These are phyloP conservation scores for Lichtheimia ramosa DNA, from an alignment of 371 early-diverging fungal species.

Conservation along the genomic window DNA sequence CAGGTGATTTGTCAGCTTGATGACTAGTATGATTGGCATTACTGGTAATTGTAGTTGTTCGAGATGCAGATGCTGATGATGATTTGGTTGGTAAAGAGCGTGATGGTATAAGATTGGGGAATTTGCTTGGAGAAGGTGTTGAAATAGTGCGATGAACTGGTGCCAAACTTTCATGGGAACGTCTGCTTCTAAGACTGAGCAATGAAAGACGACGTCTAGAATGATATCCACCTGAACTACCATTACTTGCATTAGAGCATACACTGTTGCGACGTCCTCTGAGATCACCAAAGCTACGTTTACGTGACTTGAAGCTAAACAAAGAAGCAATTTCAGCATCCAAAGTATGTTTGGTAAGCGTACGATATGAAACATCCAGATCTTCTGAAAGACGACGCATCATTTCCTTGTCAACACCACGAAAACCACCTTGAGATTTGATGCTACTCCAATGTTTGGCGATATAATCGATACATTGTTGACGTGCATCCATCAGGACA, in stretches of 20 bases:
- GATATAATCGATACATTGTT: slow-evolving; percentile 33
- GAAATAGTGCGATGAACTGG: not conserved
- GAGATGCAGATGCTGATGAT: not conserved
- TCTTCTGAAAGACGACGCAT: slow-evolving; percentile 24
- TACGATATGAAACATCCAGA: slow-evolving; percentile 40
- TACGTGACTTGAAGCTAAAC: slow-evolving; percentile 24
- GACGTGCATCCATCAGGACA: slow-evolving; percentile 28
- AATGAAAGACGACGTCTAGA: slow-evolving; percentile 6
- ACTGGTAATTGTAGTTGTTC: no score
- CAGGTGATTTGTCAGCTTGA: no score
- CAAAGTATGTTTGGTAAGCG: slow-evolving; percentile 27
- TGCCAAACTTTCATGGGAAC: slow-evolving; percentile 5
- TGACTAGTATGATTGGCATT: no score
- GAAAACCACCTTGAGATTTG: slow-evolving; percentile 38
- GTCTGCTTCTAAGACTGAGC: slow-evolving; percentile 5
- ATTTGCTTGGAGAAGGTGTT: not conserved
- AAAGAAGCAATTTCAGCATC: slow-evolving; percentile 29
- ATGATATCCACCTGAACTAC: not conserved
- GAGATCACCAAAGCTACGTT: not conserved
- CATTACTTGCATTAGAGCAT: no score
- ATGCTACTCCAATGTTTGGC: slow-evolving; percentile 35
- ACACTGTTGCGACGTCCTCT: no score
- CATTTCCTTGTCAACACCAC: slow-evolving; percentile 31
- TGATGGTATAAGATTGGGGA: not conserved
- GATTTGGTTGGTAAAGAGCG: not conserved